Evolutionary conservation across 768 basidiomycete genomes (phyloP).

Genomic region (Phaffia australis): DNA sequence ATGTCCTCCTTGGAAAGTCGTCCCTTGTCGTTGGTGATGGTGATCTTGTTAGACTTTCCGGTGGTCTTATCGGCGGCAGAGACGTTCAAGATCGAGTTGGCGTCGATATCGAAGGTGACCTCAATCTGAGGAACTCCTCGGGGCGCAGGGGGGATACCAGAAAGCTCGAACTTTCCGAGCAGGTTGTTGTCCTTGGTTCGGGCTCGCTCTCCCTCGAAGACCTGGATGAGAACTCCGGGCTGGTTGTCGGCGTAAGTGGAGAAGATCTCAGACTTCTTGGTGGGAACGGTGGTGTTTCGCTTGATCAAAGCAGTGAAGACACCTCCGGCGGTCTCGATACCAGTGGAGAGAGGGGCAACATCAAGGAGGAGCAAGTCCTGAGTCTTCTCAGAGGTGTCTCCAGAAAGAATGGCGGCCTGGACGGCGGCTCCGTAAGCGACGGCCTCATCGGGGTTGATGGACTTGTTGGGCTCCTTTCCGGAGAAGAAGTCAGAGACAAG

Average conservation of each 20-base stretch:
- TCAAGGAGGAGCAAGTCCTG: slow-evolving; percentile 25
- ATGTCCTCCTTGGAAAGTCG: slow-evolving; percentile 62
- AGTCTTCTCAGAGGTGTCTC: slow-evolving; percentile 26
- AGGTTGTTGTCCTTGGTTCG: slow-evolving; percentile 98
- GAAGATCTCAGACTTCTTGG: slow-evolving; percentile 41
- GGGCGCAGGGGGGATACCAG: slow-evolving; percentile 44
- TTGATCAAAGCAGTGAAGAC: slow-evolving; percentile 91
- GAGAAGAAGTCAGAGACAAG: slow-evolving; percentile 98
- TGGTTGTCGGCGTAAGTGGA: slow-evolving; percentile 41
- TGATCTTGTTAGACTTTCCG: slow-evolving; percentile 58
- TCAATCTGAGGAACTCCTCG: slow-evolving; percentile 44
- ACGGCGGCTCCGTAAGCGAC: slow-evolving; percentile 71
- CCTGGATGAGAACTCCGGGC: slow-evolving; percentile 39
- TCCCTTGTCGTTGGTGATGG: slow-evolving; percentile 93
- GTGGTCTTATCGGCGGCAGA: slow-evolving; percentile 42
- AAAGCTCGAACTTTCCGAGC: slow-evolving; percentile 77
- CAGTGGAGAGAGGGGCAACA: slow-evolving; percentile 52
- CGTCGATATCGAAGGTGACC: slow-evolving; percentile 51
- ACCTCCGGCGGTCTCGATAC: slow-evolving; percentile 98
- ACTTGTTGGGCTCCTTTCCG: slow-evolving; percentile 69
- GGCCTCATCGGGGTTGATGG: slow-evolving; percentile 96
- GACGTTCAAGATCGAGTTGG: slow-evolving; percentile 53
- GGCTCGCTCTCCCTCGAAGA: slow-evolving; percentile 84
- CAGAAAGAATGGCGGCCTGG: slow-evolving; percentile 23
- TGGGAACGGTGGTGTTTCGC: slow-evolving; percentile 27